These are phyloP conservation scores for Raphidocelis subcapitata DNA, from an alignment of 139 green algal genomes.

Conservation along the genomic window DNA sequence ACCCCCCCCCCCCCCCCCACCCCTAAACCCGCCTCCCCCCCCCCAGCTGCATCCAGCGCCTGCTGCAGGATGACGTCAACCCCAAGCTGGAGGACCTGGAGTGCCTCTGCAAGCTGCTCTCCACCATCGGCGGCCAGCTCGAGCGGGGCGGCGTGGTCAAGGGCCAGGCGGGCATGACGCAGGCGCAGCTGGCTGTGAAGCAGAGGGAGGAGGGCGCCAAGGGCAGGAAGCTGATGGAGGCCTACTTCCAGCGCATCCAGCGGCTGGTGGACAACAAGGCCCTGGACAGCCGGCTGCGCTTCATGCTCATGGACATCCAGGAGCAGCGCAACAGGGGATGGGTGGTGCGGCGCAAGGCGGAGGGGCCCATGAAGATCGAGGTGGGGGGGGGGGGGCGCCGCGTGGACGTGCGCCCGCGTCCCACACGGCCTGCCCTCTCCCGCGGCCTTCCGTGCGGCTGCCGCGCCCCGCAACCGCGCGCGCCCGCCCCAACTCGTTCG, in stretches of 20 bases:
- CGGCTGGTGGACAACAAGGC: conserved; percentile 47
- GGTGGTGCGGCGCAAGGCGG: conserved; percentile 73
- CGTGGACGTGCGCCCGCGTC: conserved; percentile 32
- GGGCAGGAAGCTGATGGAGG: conserved; percentile 62
- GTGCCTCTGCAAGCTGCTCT: conserved; percentile 95
- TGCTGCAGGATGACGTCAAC: conserved; percentile 43
- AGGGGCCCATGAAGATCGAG: conserved; percentile 91
- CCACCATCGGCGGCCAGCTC: conserved; percentile 76
- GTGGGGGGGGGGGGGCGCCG: conserved; percentile 72
- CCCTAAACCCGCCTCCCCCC: too few species aligned
- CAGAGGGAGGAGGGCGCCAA: conserved; percentile 27
- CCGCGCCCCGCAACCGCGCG: too few species aligned
- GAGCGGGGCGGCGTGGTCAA: conserved; percentile 20
- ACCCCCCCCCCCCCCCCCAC: too few species aligned
- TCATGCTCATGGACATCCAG: conserved; percentile 82
- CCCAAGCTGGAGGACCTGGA: conserved; percentile 88
- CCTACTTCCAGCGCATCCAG: conserved; percentile 85
- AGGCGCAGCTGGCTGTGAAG: conserved; percentile 11
- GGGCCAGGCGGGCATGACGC: conserved; percentile 2
- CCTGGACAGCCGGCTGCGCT: conserved; percentile 79
- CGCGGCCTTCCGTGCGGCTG: too few species aligned
- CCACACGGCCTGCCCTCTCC: too few species aligned
- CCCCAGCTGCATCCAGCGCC: conserved; percentile 40
- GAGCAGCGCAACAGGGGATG: conserved; percentile 63
- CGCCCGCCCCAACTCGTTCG: too few species aligned